phyloP scores from a whole-genome alignment of 192 early-diverging fungal genomes.

The Linnemannia zychae region DNA sequence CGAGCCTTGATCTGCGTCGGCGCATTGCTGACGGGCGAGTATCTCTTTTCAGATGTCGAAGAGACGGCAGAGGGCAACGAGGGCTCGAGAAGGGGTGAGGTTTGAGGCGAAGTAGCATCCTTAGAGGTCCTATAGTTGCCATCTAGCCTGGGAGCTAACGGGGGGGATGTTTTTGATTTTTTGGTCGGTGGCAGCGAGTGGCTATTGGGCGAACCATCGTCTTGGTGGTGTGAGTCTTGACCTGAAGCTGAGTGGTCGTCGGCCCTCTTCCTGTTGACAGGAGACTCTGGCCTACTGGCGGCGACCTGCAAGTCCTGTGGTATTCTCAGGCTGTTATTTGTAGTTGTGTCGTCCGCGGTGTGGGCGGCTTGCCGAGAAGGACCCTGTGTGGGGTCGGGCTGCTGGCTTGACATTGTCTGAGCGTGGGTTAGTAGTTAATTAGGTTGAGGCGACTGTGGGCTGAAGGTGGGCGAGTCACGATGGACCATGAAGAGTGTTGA shows the following conservation, averaged over 20 bases:
- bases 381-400: neutral
- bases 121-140: conserved; percentile 23
- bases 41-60: conserved; percentile 27
- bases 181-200: conserved; percentile 38
- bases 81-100: conserved; percentile 39
- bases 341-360: neutral
- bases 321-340: conserved; percentile 12
- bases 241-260: conserved; percentile 24
- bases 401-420: conserved; percentile 1
- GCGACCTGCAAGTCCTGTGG: conserved; percentile 1
- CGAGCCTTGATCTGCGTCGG: conserved; percentile 37
- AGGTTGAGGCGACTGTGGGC: too few species aligned
- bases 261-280: conserved; percentile 44
- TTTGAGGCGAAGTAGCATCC: conserved; percentile 34
- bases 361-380: neutral
- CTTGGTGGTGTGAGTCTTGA: conserved; percentile 8
- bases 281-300: conserved; percentile 40
- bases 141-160: conserved; percentile 8
- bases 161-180: conserved; percentile 45
- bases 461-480: too few species aligned
- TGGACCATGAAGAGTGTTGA: too few species aligned
- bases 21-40: conserved; percentile 18
- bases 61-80: conserved; percentile 2
- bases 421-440: neutral
- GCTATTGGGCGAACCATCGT: conserved; percentile 5